Evolutionary conservation across 2,329 filamentous ascomycete species (phyloP), one percentile per base, ranked within the genome.

Genomic region (Sporothrix euskadiensis): DNA sequence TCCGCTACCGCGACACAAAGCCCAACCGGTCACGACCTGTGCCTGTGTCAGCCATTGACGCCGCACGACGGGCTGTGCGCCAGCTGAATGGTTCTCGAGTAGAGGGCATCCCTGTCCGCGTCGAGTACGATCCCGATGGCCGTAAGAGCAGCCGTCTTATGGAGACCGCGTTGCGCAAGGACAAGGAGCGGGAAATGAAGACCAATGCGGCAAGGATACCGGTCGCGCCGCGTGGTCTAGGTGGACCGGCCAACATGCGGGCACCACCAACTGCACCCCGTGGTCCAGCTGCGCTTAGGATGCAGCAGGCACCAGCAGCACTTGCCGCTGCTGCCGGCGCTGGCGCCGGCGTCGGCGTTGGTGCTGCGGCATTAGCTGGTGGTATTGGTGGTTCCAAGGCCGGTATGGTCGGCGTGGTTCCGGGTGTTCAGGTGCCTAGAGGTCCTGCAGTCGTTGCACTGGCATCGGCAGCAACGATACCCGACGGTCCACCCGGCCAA

Each of bases 101-200:
- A 77, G 94, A 96, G 71, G 86, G 91, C 41, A 88, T 91, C 75
- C 85, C 88, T 12, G 90, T 99, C 73, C 91, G 89, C 76, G 94
- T 98, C 6, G 92, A 97, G 79, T 91, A 94, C 76, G 96, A 99
- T 83, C 91, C 94, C 0, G 94, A 98, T 80, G 94, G 96, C 4
- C 88, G 90, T 74, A 92, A 92, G 79, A 97, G 94, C 79, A 88
- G 90, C 72, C 90, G 90, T 72, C 89, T 97, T 85, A 87, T 98
- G 56, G 90, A 94, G 75, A 89, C 89, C 73, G 88, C 90, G 41
- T 86, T 98, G 73, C 91, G 89, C 78, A 89, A 88, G 75, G 90
- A 91, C 75, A 88, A 88, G 75, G 88, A 90, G 74, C 89, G 89
- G 79, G 63, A 35, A 5, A 49, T 52, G 5, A 69, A 66, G 4